A percentile compares a stretch with the other conserved stretches of the same genome.
Conservation (phyloP, 163 green algal genomes). For the Scenedesmus sp. region DNA sequence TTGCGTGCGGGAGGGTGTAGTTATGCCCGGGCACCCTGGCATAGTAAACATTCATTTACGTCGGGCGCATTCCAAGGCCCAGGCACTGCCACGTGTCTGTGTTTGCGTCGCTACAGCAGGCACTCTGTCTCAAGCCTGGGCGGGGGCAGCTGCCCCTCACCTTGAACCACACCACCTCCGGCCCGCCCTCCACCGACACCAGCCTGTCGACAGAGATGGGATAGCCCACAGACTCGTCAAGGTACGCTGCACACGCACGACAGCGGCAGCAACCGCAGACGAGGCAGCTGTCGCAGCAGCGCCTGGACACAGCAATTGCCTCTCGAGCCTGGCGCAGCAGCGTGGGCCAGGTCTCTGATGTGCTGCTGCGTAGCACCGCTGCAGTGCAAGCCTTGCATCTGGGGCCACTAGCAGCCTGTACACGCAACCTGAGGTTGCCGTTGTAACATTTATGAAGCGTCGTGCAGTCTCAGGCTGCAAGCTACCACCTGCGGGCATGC, state of each 20-base stretch:
- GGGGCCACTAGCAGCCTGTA: no score
- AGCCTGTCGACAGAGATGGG: slow-evolving; percentile 38
- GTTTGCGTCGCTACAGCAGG: neutral
- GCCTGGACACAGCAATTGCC: neutral
- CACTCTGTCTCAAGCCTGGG: no score
- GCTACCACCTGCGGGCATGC: neutral
- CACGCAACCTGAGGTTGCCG: no score
- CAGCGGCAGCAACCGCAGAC: neutral
- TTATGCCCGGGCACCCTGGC: no score
- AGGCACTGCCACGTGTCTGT: neutral
- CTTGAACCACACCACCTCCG: slow-evolving; percentile 20
- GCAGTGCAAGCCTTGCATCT: no score
- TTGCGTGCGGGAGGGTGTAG: no score
- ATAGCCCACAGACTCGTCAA: slow-evolving; percentile 52
- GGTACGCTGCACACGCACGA: slow-evolving; percentile 21
- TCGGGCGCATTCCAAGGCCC: no score
- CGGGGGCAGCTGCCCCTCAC: neutral
- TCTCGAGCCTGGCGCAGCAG: neutral
- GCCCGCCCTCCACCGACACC: slow-evolving; percentile 10
- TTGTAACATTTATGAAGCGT: no score
- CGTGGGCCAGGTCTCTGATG: neutral
- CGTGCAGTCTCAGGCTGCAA: no score
- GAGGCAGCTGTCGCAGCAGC: neutral
- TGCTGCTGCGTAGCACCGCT: neutral
- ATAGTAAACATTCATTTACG: no score